Evolutionary conservation across 2,329 filamentous ascomycete genomes (phyloP).

Genomic region (Apiospora rasikravindrae): DNA sequence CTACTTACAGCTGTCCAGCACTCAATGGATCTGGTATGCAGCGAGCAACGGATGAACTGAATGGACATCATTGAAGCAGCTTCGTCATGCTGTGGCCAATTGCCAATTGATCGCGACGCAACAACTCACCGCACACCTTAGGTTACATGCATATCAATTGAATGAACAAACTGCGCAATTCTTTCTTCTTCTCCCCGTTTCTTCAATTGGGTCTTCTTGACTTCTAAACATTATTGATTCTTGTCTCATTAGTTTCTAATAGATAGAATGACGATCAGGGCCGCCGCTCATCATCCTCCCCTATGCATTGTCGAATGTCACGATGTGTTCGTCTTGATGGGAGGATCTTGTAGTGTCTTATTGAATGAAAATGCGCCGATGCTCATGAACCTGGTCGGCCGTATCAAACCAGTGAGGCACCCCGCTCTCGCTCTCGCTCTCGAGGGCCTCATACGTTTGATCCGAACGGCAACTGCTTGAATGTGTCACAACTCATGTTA

Average conservation of each 20-base stretch:
- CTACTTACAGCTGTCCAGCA: background rate
- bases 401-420: background rate
- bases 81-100: background rate
- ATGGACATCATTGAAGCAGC: background rate
- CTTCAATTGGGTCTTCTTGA: background rate
- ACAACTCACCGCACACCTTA: background rate
- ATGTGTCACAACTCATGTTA: background rate
- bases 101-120: background rate
- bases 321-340: background rate
- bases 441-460: background rate
- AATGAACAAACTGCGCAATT: background rate
- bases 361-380: background rate
- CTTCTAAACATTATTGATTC: background rate
- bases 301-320: background rate
- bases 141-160: background rate
- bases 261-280: background rate
- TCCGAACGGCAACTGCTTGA: background rate
- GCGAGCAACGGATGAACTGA: background rate
- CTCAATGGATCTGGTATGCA: background rate
- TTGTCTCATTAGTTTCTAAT: background rate
- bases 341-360: background rate
- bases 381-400: background rate
- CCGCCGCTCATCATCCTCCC: background rate
- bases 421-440: background rate
- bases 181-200: background rate